Conservation (phyloP, 164 flowering plant species). For the Stephania cephalantha region DNA sequence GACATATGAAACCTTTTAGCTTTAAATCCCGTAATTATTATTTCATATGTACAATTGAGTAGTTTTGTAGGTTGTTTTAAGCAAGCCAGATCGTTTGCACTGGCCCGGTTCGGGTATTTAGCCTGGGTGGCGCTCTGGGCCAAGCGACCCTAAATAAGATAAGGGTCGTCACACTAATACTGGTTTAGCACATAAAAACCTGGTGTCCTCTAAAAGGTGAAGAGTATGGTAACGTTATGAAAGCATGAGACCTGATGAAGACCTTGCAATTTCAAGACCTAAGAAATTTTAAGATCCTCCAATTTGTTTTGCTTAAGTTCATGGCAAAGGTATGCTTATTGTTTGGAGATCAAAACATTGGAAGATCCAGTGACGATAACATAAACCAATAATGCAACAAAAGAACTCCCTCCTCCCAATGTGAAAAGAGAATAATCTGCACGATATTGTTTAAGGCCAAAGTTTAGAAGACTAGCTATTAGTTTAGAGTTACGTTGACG, state of each 20-base stretch:
- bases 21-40: too few species aligned
- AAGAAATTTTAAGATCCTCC: not conserved
- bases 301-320: not conserved
- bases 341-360: too few species aligned
- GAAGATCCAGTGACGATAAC: slow-evolving; percentile 5
- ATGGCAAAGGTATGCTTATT: too few species aligned
- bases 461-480: not conserved
- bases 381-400: slow-evolving; percentile 7
- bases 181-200: not conserved
- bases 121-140: too few species aligned
- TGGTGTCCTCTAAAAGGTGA: not conserved
- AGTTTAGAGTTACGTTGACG: not conserved
- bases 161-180: too few species aligned
- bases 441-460: not conserved
- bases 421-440: slow-evolving; percentile 8
- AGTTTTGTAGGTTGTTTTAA: too few species aligned
- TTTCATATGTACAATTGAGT: too few species aligned
- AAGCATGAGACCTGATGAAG: not conserved
- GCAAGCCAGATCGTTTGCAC: too few species aligned
- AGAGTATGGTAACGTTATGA: slow-evolving; percentile 4
- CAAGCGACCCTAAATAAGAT: too few species aligned
- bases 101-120: too few species aligned
- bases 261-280: slow-evolving; percentile 7
- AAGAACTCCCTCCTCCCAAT: not conserved
- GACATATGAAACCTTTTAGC: too few species aligned